Evolutionary conservation across 768 basidiomycete genomes (phyloP).

Genomic region (Suillus spraguei): DNA sequence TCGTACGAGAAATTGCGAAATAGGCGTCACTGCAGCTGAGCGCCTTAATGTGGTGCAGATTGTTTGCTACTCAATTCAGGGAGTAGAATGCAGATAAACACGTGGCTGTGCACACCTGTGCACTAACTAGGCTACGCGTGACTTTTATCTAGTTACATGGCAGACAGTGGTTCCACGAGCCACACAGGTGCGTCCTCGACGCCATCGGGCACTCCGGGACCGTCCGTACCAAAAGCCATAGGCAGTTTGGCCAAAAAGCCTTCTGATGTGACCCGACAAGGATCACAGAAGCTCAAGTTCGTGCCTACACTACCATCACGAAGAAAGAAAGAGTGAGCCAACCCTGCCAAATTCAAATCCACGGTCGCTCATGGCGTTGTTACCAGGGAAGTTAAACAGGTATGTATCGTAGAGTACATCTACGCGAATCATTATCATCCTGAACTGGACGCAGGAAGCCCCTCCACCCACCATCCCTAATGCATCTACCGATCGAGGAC

Average conservation of each 20-base stretch:
- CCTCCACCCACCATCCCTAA: slow-evolving; percentile 34
- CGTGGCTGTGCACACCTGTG: slow-evolving; percentile 3
- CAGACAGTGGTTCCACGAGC: slow-evolving; percentile 7
- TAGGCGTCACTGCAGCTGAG: neutral
- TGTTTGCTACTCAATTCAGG: neutral
- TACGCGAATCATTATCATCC: neutral
- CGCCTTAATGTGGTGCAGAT: slow-evolving; percentile 2
- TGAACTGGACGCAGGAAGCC: slow-evolving; percentile 47
- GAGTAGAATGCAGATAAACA: neutral
- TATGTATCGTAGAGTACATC: slow-evolving; percentile 33
- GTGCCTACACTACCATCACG: slow-evolving; percentile 75
- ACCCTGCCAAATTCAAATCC: neutral
- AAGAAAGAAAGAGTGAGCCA: slow-evolving; percentile 70
- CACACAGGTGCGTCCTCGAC: slow-evolving; percentile 12
- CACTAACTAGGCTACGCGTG: neutral
- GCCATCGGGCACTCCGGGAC: slow-evolving; percentile 11
- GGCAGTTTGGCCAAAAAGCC: slow-evolving; percentile 74
- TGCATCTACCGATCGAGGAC: slow-evolving; percentile 44
- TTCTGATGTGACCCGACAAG: slow-evolving; percentile 71
- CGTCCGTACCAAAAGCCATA: slow-evolving; percentile 61
- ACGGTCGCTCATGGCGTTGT: slow-evolving; percentile 20
- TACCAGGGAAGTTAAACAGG: slow-evolving; percentile 65
- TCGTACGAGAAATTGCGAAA: slow-evolving; percentile 16
- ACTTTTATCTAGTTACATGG: slow-evolving; percentile 17
- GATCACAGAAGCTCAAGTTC: slow-evolving; percentile 79